phyloP scores from a whole-genome alignment of 352 stramenopile genomes.

The Globisporangium recalcitrans region DNA sequence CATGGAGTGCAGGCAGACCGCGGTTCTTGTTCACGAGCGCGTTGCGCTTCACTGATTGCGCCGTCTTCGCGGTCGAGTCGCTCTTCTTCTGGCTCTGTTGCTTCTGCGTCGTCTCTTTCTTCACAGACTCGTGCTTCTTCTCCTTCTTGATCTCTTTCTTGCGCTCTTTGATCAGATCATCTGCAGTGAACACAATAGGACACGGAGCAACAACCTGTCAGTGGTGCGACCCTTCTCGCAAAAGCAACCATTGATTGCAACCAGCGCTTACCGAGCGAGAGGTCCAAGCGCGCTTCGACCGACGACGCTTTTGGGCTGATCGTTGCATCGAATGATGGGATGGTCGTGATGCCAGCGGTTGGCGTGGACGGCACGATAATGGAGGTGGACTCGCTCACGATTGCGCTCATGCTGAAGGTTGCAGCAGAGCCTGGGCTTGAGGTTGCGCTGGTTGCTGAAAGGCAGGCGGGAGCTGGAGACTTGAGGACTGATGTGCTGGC shows the following conservation, averaged over 20 bases:
- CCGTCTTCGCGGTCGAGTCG: slow-evolving; percentile 14
- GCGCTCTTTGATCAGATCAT: slow-evolving; percentile 70
- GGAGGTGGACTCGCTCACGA: slow-evolving; percentile 1
- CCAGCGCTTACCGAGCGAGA: slow-evolving; percentile 30
- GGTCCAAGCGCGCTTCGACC: slow-evolving; percentile 35
- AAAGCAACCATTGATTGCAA: not conserved
- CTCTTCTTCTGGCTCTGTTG: slow-evolving; percentile 17
- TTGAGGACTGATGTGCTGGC: slow-evolving; percentile 7
- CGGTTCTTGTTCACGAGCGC: slow-evolving; percentile 46
- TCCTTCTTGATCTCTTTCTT: slow-evolving; percentile 70
- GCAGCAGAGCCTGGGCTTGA: not conserved
- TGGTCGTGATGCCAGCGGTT: slow-evolving; percentile 1
- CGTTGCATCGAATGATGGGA: not conserved
- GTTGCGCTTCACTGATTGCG: slow-evolving; percentile 28
- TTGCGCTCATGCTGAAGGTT: slow-evolving; percentile 7
- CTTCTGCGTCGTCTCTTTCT: slow-evolving; percentile 20
- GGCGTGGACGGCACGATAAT: slow-evolving; percentile 6
- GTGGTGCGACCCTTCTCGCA: not conserved
- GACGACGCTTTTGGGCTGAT: slow-evolving; percentile 16
- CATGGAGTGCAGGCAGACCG: slow-evolving; percentile 17
- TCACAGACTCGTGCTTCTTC: slow-evolving; percentile 18
- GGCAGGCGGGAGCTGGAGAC: slow-evolving; percentile 4
- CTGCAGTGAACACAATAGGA: slow-evolving; percentile 9
- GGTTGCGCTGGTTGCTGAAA: not conserved
- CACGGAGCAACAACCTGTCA: not conserved